These are phyloP conservation scores for Pisolithus marmoratus DNA, from an alignment of 768 basidiomycete genomes.

Conservation along the genomic window DNA sequence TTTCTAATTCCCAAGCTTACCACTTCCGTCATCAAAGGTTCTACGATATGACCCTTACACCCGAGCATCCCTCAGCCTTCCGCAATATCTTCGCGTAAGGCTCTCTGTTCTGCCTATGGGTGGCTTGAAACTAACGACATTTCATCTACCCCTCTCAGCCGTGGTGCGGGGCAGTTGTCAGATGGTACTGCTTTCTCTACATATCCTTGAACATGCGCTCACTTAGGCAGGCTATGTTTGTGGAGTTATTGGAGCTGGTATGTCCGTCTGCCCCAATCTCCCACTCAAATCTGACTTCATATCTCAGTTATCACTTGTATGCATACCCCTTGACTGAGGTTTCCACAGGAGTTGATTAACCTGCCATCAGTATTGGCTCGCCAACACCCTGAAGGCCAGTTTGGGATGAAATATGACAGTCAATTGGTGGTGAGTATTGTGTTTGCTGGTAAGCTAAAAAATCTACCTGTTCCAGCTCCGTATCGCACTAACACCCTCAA, in stretches of 20 bases:
- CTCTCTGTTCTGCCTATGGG: too few species aligned
- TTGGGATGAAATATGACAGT: slow-evolving; percentile 53
- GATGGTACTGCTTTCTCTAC: slow-evolving; percentile 47
- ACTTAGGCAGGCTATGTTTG: slow-evolving; percentile 64
- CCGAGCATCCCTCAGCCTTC: too few species aligned
- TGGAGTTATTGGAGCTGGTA: slow-evolving; percentile 71
- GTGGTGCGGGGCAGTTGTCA: too few species aligned
- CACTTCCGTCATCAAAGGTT: too few species aligned
- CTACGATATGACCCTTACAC: too few species aligned
- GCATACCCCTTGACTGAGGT: slow-evolving; percentile 13
- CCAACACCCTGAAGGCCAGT: slow-evolving; percentile 56
- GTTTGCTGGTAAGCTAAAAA: slow-evolving; percentile 71
- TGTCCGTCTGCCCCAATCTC: slow-evolving; percentile 21
- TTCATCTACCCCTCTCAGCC: too few species aligned
- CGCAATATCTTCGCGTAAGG: too few species aligned
- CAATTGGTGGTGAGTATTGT: slow-evolving; percentile 58
- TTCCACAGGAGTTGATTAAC: not conserved
- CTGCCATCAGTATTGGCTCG: slow-evolving; percentile 53
- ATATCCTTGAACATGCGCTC: slow-evolving; percentile 3
- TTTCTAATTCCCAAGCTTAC: too few species aligned
- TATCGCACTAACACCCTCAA: slow-evolving; percentile 59
- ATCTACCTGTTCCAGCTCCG: slow-evolving; percentile 26
- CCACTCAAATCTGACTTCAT: not conserved
- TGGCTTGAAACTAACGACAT: too few species aligned
- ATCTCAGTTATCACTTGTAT: slow-evolving; percentile 61